phyloP scores from a whole-genome alignment of 768 basidiomycete species.

The Infundibulicybe gibba region DNA sequence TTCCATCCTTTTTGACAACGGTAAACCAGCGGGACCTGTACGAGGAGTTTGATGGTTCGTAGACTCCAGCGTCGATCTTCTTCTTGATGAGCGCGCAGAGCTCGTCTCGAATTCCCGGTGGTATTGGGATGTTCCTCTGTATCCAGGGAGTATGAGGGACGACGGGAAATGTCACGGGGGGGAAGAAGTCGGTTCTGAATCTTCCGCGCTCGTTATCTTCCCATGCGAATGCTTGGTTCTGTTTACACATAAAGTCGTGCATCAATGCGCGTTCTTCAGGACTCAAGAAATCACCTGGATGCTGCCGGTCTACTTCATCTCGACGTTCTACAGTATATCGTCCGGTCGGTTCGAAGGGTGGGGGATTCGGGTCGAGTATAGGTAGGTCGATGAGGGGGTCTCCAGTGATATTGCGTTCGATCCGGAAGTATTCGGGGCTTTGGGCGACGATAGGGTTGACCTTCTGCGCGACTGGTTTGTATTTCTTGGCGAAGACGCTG shows the following conservation, averaged over 20 bases:
- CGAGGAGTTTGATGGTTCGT: constrained; percentile 28
- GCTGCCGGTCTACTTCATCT: constrained; percentile 5
- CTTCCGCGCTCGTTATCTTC: constrained; percentile 27
- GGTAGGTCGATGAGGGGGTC: constrained; percentile 7
- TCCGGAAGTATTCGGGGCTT: constrained; percentile 2
- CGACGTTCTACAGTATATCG: constrained; percentile 18
- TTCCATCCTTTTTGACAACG: constrained; percentile 23
- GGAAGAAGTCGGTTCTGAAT: constrained; percentile 28
- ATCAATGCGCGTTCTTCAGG: constrained; percentile 24
- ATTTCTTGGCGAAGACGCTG: too few species aligned
- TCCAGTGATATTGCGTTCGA: constrained; percentile 5
- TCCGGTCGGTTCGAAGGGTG: constrained; percentile 5
- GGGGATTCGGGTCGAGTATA: constrained; percentile 1
- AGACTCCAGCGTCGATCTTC: constrained; percentile 31
- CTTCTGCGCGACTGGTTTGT: not conserved
- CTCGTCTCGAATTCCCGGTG: constrained; percentile 17
- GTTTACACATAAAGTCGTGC: constrained; percentile 24
- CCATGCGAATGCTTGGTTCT: constrained; percentile 35
- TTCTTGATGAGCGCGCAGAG: constrained; percentile 23
- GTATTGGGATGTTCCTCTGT: constrained; percentile 22
- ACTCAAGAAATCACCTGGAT: constrained; percentile 21
- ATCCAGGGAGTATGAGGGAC: constrained; percentile 31
- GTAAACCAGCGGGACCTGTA: constrained; percentile 35
- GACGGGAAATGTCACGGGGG: constrained; percentile 24
- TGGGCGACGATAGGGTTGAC: not conserved